phyloP scores from a whole-genome alignment of 169 alveolate genomes.

The Amoebophrya sp. region DNA sequence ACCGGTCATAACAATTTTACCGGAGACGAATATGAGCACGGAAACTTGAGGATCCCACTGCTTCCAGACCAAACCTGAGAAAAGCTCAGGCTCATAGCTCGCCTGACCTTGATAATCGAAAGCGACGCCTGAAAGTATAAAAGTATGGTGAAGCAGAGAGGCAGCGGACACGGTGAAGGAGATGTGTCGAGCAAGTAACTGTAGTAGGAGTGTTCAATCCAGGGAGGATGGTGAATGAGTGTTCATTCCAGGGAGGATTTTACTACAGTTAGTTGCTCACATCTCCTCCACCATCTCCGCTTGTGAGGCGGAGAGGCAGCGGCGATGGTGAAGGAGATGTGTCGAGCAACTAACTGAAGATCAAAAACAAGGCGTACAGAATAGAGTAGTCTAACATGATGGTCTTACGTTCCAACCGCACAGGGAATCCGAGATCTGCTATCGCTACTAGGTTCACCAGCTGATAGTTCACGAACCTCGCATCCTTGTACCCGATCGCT shows the following conservation, averaged over 20 bases:
- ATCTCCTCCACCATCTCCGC: too few species aligned
- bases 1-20: slow-evolving; percentile 97
- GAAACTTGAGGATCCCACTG: background rate
- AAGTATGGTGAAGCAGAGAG: too few species aligned
- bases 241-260: too few species aligned
- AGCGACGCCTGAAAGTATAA: slow-evolving; percentile 62
- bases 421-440: slow-evolving; percentile 90
- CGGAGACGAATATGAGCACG: slow-evolving; percentile 91
- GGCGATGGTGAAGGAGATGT: too few species aligned
- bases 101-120: slow-evolving; percentile 78
- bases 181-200: too few species aligned
- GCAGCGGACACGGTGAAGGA: too few species aligned
- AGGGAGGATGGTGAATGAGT: too few species aligned
- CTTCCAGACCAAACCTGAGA: slow-evolving; percentile 77
- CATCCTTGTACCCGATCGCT: slow-evolving; percentile 65
- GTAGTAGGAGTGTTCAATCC: too few species aligned
- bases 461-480: slow-evolving; percentile 80
- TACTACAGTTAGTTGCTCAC: too few species aligned
- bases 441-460: slow-evolving; percentile 96
- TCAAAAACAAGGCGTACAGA: background rate
- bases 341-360: too few species aligned
- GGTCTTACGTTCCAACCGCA: slow-evolving; percentile 81
- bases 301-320: too few species aligned
- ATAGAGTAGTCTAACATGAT: background rate
- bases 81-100: slow-evolving; percentile 96